Conservation (phyloP, 2,329 filamentous ascomycete genomes). For the Pseudodiploospora longispora region DNA sequence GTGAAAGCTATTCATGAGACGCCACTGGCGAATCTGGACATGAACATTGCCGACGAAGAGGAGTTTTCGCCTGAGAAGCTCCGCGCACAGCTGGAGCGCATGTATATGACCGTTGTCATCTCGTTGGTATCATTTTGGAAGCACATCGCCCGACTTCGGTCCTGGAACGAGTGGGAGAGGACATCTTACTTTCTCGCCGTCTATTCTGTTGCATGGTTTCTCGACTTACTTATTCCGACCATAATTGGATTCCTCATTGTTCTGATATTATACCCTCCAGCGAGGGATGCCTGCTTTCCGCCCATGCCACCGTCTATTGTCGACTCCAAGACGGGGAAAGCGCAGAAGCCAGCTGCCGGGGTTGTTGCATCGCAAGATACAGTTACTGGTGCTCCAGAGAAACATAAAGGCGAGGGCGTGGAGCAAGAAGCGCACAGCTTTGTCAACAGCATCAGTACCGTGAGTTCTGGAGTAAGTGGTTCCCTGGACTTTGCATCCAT, state of each 20-base stretch:
- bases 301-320: constrained; percentile 70
- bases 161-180: constrained; percentile 66
- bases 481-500: too few relatives aligned
- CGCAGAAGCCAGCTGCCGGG: constrained; percentile 70
- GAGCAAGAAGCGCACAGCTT: constrained; percentile 79
- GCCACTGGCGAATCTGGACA: constrained; percentile 60
- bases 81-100: constrained; percentile 65
- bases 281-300: constrained; percentile 61
- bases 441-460: constrained; percentile 55
- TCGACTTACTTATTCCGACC: constrained; percentile 62
- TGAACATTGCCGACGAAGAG: constrained; percentile 75
- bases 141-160: constrained; percentile 67
- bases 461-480: constrained; percentile 24
- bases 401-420: constrained; percentile 74
- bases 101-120: constrained; percentile 74
- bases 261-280: constrained; percentile 57
- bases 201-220: constrained; percentile 58
- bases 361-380: constrained; percentile 69
- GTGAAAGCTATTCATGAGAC: constrained; percentile 54
- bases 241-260: constrained; percentile 51
- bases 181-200: constrained; percentile 55
- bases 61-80: constrained; percentile 82
- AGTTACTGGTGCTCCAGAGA: constrained; percentile 73
- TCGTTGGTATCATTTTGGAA: constrained; percentile 59
- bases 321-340: constrained; percentile 58